A percentile compares a stretch with the other conserved stretches of the same genome.
phyloP scores from a whole-genome alignment of 148 eudicot genomes.

The Fagopyrum esculentum region DNA sequence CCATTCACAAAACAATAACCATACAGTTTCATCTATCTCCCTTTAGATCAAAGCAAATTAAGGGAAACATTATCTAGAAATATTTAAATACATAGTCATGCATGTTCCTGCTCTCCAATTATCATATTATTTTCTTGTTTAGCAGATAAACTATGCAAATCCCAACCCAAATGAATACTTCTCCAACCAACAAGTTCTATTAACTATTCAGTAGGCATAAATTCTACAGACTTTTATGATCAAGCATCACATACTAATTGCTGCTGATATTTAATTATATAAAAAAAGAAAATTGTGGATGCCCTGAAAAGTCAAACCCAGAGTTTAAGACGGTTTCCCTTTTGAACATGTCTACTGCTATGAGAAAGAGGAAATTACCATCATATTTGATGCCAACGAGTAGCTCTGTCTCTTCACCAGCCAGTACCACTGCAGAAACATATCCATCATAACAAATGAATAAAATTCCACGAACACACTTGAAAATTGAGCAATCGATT shows the following conservation, averaged over 20 bases:
- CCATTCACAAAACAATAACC: no score
- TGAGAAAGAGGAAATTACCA: slow-evolving; percentile 31
- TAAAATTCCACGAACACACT: background rate
- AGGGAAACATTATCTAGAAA: background rate
- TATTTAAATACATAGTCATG: background rate
- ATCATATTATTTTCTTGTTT: background rate
- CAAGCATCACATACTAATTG: no score
- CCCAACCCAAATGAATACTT: background rate
- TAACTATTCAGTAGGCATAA: no score
- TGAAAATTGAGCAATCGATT: no score
- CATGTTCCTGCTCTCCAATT: background rate
- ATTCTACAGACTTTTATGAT: no score
- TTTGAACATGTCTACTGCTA: background rate
- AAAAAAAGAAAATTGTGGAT: no score
- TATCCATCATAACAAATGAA: slow-evolving; percentile 6
- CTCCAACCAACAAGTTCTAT: background rate
- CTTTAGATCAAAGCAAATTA: background rate
- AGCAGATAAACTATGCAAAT: background rate
- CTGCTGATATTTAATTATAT: no score
- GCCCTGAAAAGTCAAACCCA: background rate
- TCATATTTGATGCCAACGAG: slow-evolving; percentile 77
- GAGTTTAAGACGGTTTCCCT: background rate
- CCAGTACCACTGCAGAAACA: slow-evolving; percentile 51
- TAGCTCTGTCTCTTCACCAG: slow-evolving; percentile 80
- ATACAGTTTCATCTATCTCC: background rate